Conservation (phyloP, 2,329 filamentous ascomycete species). For the Rhytidhysteron rufulum region DNA sequence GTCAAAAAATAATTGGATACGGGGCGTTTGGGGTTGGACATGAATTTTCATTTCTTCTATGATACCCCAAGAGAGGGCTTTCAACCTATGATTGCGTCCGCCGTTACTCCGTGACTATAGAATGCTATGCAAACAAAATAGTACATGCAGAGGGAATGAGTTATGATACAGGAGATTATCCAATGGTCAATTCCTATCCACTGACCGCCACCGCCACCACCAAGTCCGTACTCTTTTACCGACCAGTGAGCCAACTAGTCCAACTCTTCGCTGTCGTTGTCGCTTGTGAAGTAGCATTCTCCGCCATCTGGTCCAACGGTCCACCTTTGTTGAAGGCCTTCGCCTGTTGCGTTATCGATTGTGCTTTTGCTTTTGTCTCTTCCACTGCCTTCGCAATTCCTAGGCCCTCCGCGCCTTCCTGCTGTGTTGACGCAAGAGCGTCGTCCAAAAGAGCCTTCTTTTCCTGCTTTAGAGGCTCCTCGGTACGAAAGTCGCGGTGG, state of each 20-base stretch:
- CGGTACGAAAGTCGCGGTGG: slow-evolving; percentile 20
- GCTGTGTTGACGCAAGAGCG: slow-evolving; percentile 13
- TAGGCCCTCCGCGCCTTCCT: slow-evolving; percentile 11
- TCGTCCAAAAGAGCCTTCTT: background rate
- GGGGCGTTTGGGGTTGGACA: slow-evolving; percentile 7
- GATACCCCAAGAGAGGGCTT: slow-evolving; percentile 22
- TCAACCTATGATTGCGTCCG: slow-evolving; percentile 15
- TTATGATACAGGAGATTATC: slow-evolving; percentile 26
- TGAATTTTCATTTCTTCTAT: slow-evolving; percentile 20
- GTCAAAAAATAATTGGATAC: slow-evolving; percentile 1
- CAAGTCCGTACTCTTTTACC: no score
- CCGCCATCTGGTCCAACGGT: slow-evolving; percentile 44
- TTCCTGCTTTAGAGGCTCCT: slow-evolving; percentile 9
- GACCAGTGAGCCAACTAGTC: slow-evolving; percentile 42
- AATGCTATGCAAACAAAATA: slow-evolving; percentile 24
- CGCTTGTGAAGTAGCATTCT: slow-evolving; percentile 34
- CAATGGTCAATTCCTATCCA: background rate
- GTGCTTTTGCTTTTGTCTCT: slow-evolving; percentile 23
- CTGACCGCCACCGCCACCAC: background rate
- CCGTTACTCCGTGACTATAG: slow-evolving; percentile 28
- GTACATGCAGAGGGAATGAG: slow-evolving; percentile 25
- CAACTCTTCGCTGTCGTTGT: slow-evolving; percentile 41
- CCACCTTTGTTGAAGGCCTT: slow-evolving; percentile 39
- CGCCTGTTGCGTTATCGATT: slow-evolving; percentile 18
- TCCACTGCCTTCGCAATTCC: slow-evolving; percentile 30